Base-by-base conservation (phyloP, 345 rosid species). In the Physaria fendleri region DNA sequence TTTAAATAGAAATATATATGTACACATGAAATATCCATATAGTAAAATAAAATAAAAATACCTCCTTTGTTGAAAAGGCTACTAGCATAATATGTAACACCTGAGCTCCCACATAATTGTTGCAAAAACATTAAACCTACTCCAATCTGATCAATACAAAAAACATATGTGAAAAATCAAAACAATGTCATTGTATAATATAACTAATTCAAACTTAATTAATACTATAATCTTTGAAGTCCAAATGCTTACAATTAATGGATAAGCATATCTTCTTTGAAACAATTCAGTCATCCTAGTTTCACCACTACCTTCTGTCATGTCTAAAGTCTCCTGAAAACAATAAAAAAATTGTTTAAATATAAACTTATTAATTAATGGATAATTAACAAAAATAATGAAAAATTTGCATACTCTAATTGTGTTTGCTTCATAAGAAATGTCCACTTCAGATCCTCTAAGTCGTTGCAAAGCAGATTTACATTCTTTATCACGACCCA, bases 41-140 rank as follows among this genome's bases (percentile, higher is more conserved):
- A 23, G 6, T 32, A 17, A 17, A 12, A 11, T n/a, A n/a, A n/a
- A 65, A 8, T 30, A 25, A 6, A 40, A 14, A 15, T 56, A 73
- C 77, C 74, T 61, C 73, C 74, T 62, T 62, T 68, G 18, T 68
- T 34, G 21, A 68, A 68, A 23, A 73, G 68, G 58, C 41, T 63
- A 62, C 66, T 60, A 20, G 77, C 69, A 41, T 73, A 73, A 63
- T 73, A 73, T 0, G 74, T 60, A 0, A 73, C 18, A 24, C 69
- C 77, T 0, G 73, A 49, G 37, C 73, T 66, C 12, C 77, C 77
- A 13, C 56, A 37, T 10, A 74, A 13, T 59, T 74, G 74, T 64
- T 74, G 77, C 33, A 74, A 58, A 16, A 68, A 33, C 77, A 74
- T 74, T 6, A 74, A 62, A 29, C 77, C 77, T 0, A 74, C 66